These are phyloP conservation scores for Cryptococcus floricola DNA, from an alignment of 1,284 basidiomycete genomes.

Conservation along the genomic window DNA sequence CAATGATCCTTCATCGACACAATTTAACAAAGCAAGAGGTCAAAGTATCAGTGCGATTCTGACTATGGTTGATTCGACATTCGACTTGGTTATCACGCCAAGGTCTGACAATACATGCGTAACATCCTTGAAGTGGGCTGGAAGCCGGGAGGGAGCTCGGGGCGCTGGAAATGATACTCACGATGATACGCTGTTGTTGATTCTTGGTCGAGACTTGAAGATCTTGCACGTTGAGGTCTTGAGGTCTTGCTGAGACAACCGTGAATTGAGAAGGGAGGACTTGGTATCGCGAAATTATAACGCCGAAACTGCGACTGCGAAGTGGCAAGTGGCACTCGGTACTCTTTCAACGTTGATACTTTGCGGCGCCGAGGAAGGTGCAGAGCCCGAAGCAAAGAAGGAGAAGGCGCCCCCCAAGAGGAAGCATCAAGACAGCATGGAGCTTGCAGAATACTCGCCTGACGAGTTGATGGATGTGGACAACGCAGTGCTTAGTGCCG, in stretches of 20 bases:
- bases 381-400: conserved; percentile 28
- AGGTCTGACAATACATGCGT: not conserved
- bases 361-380: conserved; percentile 26
- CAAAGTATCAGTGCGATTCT: not conserved
- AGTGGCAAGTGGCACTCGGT: too few relatives aligned
- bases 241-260: too few relatives aligned
- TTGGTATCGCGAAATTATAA: too few relatives aligned
- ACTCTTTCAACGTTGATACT: too few relatives aligned
- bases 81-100: not conserved
- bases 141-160: too few relatives aligned
- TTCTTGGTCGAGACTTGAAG: not conserved
- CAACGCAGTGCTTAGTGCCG: conserved; percentile 67
- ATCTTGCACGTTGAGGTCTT: too few relatives aligned
- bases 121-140: too few relatives aligned
- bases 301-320: too few relatives aligned
- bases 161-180: not conserved
- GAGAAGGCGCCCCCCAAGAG: conserved; percentile 12
- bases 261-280: too few relatives aligned
- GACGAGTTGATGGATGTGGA: conserved; percentile 75
- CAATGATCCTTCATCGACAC: too few relatives aligned
- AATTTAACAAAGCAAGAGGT: not conserved
- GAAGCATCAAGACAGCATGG: conserved; percentile 41
- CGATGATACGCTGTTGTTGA: not conserved
- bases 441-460: conserved; percentile 67
- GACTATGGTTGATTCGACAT: not conserved